phyloP scores from a whole-genome alignment of 2,329 filamentous ascomycete species.

The Coleophoma cylindrospora region DNA sequence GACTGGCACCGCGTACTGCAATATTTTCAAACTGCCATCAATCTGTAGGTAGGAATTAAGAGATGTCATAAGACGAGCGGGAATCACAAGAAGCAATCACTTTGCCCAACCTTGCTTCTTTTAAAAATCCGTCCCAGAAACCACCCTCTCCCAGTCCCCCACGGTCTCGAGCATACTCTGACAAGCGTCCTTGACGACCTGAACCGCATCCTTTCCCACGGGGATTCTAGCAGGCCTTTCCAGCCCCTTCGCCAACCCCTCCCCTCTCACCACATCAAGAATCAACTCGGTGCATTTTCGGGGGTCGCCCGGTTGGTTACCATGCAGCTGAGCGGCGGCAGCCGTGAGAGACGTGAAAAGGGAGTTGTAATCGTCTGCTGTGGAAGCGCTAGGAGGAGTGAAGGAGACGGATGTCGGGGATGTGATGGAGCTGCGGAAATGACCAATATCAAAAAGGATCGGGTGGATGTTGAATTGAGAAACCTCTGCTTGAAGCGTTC shows the following conservation, averaged over 20 bases:
- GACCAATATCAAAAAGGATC: constrained; percentile 38
- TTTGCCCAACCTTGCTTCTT: neutral
- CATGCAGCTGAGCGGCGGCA: constrained; percentile 18
- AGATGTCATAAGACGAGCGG: too few relatives aligned
- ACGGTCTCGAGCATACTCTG: neutral
- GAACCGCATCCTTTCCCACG: constrained; percentile 19
- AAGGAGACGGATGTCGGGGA: neutral
- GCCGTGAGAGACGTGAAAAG: constrained; percentile 1
- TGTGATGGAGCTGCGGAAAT: constrained; percentile 33
- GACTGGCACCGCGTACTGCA: too few relatives aligned
- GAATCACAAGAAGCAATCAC: too few relatives aligned
- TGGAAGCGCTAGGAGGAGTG: too few relatives aligned
- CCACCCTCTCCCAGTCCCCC: neutral
- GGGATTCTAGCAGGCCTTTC: constrained; percentile 26
- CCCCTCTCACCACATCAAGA: constrained; percentile 29
- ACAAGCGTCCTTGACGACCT: neutral
- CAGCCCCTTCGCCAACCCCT: constrained; percentile 27
- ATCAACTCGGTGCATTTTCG: constrained; percentile 31
- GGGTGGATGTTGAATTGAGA: constrained; percentile 8
- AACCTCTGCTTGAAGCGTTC: constrained; percentile 9
- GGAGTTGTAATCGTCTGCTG: constrained; percentile 2
- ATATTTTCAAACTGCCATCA: too few relatives aligned
- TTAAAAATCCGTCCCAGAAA: neutral
- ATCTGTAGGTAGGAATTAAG: too few relatives aligned
- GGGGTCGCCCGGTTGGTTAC: constrained; percentile 35